Conservation (phyloP, 495 filamentous ascomycete species). For the Penicillium alfredii region DNA sequence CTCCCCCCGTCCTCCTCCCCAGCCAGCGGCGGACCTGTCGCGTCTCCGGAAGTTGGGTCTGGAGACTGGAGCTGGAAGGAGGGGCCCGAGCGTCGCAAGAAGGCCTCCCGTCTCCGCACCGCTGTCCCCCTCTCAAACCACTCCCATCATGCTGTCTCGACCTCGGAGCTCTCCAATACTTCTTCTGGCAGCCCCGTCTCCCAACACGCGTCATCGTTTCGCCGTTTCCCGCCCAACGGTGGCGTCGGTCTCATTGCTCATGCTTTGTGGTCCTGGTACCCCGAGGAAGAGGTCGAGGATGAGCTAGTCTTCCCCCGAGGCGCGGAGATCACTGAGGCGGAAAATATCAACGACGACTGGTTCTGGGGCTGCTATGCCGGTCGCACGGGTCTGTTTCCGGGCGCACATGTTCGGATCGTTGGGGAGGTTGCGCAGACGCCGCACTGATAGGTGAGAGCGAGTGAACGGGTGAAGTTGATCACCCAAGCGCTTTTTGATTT, state of each 20-base stretch:
- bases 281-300: conserved; percentile 53
- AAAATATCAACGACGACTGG: conserved; percentile 85
- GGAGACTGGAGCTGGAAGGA: conserved; percentile 50
- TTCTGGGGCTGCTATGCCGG: conserved; percentile 76
- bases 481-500: no score
- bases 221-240: conserved; percentile 62
- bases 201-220: conserved; percentile 10
- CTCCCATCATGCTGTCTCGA: conserved; percentile 5
- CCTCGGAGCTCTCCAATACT: conserved; percentile 11
- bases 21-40: conserved; percentile 5
- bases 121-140: conserved; percentile 1
- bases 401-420: conserved; percentile 54
- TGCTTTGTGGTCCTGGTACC: conserved; percentile 70
- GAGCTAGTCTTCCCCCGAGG: conserved; percentile 79
- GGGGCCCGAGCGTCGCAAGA: conserved; percentile 41
- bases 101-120: conserved; percentile 37
- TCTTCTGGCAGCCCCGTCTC: conserved; percentile 9
- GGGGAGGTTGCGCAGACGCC: conserved; percentile 26
- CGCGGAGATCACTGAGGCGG: conserved; percentile 72
- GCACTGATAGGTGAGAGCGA: neutral
- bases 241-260: conserved; percentile 56
- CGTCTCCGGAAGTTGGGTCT: conserved; percentile 24
- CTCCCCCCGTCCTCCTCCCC: conserved; percentile 16
- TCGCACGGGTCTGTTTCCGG: conserved; percentile 67
- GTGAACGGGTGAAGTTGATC: no score